Conservation (phyloP, 805 yeast species). For the Metschnikowia baotianmanensis region DNA sequence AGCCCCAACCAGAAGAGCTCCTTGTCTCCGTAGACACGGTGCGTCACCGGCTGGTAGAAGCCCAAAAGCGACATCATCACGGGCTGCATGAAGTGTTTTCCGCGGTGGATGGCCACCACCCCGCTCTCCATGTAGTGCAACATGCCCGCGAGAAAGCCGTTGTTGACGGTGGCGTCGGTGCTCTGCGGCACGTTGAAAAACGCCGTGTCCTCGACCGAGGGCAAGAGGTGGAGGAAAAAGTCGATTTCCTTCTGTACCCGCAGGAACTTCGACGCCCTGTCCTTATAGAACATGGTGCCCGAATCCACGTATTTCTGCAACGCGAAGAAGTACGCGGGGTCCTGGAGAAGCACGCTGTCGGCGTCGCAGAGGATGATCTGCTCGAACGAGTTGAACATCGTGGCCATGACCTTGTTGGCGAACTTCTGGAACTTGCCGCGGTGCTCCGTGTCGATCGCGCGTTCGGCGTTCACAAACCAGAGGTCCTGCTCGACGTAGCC, state of each 20-base stretch:
- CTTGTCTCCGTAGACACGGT: slow-evolving; percentile 33
- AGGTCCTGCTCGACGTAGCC: slow-evolving; percentile 31
- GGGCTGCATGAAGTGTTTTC: slow-evolving; percentile 30
- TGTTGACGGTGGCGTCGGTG: slow-evolving; percentile 30
- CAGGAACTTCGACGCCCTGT: slow-evolving; percentile 23
- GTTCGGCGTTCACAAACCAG: slow-evolving; percentile 35
- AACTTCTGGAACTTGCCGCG: slow-evolving; percentile 36
- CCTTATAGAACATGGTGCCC: slow-evolving; percentile 25
- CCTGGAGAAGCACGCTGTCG: slow-evolving; percentile 44
- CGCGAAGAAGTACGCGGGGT: slow-evolving; percentile 28
- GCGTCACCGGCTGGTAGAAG: slow-evolving; percentile 9
- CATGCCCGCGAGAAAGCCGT: slow-evolving; percentile 31
- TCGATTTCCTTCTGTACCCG: slow-evolving; percentile 33
- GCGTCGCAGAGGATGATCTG: slow-evolving; percentile 47
- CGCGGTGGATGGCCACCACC: slow-evolving; percentile 29
- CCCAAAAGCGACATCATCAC: slow-evolving; percentile 31
- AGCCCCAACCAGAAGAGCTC: slow-evolving; percentile 36
- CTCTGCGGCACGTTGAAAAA: slow-evolving; percentile 33
- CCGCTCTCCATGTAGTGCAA: slow-evolving; percentile 41
- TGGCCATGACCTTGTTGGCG: slow-evolving; percentile 22
- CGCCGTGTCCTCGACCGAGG: slow-evolving; percentile 27
- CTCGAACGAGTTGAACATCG: slow-evolving; percentile 16
- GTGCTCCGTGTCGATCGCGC: slow-evolving; percentile 20
- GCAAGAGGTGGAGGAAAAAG: slow-evolving; percentile 47
- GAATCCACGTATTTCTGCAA: slow-evolving; percentile 31